Base-by-base conservation (phyloP, 148 eudicot species). In the Chenopodium album region DNA sequence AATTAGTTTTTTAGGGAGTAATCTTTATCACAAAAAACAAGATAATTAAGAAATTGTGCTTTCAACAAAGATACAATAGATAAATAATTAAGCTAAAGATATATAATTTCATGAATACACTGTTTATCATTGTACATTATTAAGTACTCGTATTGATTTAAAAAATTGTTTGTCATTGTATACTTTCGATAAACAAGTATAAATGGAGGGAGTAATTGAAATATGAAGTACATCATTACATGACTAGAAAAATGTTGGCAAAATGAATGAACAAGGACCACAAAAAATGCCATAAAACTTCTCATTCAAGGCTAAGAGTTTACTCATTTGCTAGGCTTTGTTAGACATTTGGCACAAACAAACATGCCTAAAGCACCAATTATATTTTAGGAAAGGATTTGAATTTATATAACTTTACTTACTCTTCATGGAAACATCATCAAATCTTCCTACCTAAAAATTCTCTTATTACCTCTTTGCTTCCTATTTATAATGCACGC, bases 401-500 rank as follows among this genome's bases (percentile, higher is more conserved):
- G 48, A 37, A 79, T 19, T 9, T 20, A 19, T 10, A 41, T 41
- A 19, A 41, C 28, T 71, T 71, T 9, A 81, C 52, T 67, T 80
- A 3, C 56, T 63, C 34, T 82, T 76, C 8, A 52, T 28, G 56
- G 69, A 76, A 76, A 82, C 68, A 82, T 32, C 28, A 37, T 37
- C 26, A 75, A 75, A 76, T 29, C 32, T 65, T 54, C 62, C 50
- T 48, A 32, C 26, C 26, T 74, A 68, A 76, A 69, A 56, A 59
- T 59, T n/a, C 9, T 41, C 8, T 41, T 79, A 0, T 11, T 52
- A 11, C 34, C 11, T 41, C 47, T 60, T 59, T 54, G 74, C 67
- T 64, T 73, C 41, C 28, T 79, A 79, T 75, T 78, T 47, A 50
- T 60, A 71, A 23, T 47, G 70, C 84, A 82, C 16, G 80, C 84